A percentile compares a stretch with the other conserved stretches of the same genome.
These are phyloP conservation scores for Jimgerdemannia flammicorona DNA, from an alignment of 192 early-diverging fungal genomes.

Conservation along the genomic window DNA sequence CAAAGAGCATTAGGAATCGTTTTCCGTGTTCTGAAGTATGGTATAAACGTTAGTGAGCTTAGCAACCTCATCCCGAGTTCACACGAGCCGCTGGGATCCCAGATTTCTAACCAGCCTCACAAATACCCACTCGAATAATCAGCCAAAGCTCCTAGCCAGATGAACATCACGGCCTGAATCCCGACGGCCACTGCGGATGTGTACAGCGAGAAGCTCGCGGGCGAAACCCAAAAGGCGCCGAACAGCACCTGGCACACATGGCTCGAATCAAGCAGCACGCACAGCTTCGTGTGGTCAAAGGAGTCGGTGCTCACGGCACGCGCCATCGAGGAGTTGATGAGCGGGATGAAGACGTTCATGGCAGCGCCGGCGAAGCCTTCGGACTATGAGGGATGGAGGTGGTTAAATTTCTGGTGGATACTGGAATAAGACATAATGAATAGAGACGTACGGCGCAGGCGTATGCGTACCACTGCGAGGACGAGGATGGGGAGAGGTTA, in stretches of 20 bases:
- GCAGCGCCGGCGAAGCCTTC: constrained; percentile 10
- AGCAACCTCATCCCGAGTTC: neutral
- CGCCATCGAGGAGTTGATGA: constrained; percentile 10
- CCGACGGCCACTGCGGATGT: constrained; percentile 9
- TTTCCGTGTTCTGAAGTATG: neutral
- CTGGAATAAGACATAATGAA: too few relatives aligned
- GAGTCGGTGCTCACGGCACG: neutral
- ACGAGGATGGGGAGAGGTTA: neutral
- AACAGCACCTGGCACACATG: constrained; percentile 5
- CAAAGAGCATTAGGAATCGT: constrained; percentile 1
- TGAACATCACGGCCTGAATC: constrained; percentile 9
- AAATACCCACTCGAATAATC: constrained; percentile 7
- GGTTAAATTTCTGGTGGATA: neutral
- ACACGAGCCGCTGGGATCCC: neutral
- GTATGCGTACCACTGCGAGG: constrained; percentile 6
- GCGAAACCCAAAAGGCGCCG: constrained; percentile 11
- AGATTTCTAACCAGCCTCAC: neutral
- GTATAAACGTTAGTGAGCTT: too few relatives aligned
- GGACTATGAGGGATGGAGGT: neutral
- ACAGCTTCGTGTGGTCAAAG: neutral
- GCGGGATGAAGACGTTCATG: constrained; percentile 9
- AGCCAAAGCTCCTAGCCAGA: constrained; percentile 9
- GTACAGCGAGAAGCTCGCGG: constrained; percentile 7
- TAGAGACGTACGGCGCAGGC: constrained; percentile 7
- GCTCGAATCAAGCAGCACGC: neutral